Evolutionary conservation across 2,329 filamentous ascomycete genomes (phyloP).

Genomic region (Aspergillus sojae): DNA sequence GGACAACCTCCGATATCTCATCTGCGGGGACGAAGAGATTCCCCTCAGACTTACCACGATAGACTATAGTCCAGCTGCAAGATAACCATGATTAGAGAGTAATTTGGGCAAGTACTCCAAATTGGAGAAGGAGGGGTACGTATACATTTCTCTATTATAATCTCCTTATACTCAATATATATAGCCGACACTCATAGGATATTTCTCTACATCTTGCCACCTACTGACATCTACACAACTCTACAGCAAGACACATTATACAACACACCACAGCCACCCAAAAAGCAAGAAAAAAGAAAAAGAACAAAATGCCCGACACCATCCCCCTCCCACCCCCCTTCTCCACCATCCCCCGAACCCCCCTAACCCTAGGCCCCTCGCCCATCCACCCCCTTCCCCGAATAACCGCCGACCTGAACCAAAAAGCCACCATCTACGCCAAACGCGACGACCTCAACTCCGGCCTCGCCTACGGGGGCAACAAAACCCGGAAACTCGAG

Average conservation of each 20-base stretch:
- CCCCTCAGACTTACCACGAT: not conserved
- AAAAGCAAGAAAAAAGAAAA: not conserved
- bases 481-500: constrained; percentile 72
- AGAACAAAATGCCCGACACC: not conserved
- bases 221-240: too few relatives aligned
- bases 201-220: not conserved
- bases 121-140: not conserved
- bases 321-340: constrained; percentile 61
- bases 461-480: constrained; percentile 67
- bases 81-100: too few relatives aligned
- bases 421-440: constrained; percentile 63
- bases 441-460: constrained; percentile 75
- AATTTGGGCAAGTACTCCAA: not conserved
- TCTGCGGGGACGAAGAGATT: not conserved
- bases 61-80: not conserved
- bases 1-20: not conserved
- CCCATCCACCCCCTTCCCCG: constrained; percentile 69
- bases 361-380: constrained; percentile 68
- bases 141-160: not conserved
- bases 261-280: too few relatives aligned
- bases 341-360: constrained; percentile 62
- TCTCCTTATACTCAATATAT: not conserved
- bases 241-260: too few relatives aligned
- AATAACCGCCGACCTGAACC: constrained; percentile 61
- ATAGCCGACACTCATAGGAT: not conserved